Conservation (phyloP, 768 basidiomycete genomes). For the Agrocybe praecox region DNA sequence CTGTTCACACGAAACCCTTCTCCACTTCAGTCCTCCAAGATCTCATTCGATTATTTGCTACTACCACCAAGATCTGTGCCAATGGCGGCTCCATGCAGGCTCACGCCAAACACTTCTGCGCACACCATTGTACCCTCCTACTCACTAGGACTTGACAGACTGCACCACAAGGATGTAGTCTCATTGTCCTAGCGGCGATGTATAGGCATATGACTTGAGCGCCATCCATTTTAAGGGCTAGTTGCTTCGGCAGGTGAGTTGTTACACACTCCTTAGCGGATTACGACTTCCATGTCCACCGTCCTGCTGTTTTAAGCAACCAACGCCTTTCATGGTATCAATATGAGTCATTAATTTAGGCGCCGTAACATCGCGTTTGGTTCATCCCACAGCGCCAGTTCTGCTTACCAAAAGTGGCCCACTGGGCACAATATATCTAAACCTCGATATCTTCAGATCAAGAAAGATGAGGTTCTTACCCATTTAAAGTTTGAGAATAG, state of each 20-base stretch:
- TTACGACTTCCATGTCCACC: conserved; percentile 18
- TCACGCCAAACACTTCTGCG: conserved; percentile 73
- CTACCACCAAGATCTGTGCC: conserved; percentile 89
- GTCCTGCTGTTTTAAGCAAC: conserved; percentile 61
- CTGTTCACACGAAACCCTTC: conserved; percentile 88
- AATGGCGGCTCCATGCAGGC: conserved; percentile 62
- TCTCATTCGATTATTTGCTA: conserved; percentile 89
- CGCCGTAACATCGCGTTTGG: conserved; percentile 75
- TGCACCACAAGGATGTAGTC: too few species aligned
- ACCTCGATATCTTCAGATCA: conserved; percentile 80
- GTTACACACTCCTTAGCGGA: conserved; percentile 34
- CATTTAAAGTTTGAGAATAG: conserved; percentile 84
- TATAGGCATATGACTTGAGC: conserved; percentile 86
- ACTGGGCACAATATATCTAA: conserved; percentile 80
- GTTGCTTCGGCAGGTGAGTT: conserved; percentile 91
- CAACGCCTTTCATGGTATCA: conserved; percentile 86
- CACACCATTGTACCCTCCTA: too few species aligned
- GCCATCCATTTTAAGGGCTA: conserved; percentile 92
- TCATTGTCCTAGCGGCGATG: conserved; percentile 80
- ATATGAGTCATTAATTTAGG: conserved; percentile 82
- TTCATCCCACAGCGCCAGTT: conserved; percentile 71
- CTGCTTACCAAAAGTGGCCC: conserved; percentile 82
- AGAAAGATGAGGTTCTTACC: conserved; percentile 84
- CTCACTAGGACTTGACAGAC: too few species aligned
- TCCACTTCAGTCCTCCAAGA: conserved; percentile 88